Evolutionary conservation across 2,329 filamentous ascomycete genomes (phyloP), one percentile per base, ranked within the genome.

Genomic region (Zymoseptoria brevis): DNA sequence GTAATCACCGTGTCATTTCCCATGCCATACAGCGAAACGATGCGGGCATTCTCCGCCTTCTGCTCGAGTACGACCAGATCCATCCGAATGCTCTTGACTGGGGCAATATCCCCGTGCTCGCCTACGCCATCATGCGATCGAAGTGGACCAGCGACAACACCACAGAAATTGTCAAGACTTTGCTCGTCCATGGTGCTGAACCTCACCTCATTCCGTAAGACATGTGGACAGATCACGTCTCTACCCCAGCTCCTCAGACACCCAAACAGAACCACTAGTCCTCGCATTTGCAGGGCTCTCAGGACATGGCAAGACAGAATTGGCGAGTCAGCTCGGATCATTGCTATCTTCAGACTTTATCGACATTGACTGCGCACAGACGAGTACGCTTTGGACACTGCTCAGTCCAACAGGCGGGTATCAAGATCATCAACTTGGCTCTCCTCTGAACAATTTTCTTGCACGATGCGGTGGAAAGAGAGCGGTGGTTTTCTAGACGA

Each of bases 401-500:
- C 80, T 81, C 58, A 79, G 80, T 0, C 71, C 76, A 0, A 62
- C 70, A 1, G 56, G 63, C 4, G 73, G 74, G 0, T 79, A 73
- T 41, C 16, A 60, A 0, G 72, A 72, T 0, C 67, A 60, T 4
- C 69, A 75, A n/a, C 49, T 68, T 1, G 79, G 79, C 0, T 73
- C 75, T 0, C 69, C 69, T 1, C 61, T 81, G 16, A 81, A 81
- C 62, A 81, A 80, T 61, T 81, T 80, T 62, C 69, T 81, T 0
- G 72, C 72, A 0, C 57, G 61, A 1, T 71, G 77, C 22, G 63
- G 62, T 5, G 75, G 73, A 1, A 35, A 73, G 54, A 65, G 70
- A 19, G 72, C 71, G 41, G 73, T 82, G 8, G 75, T 82, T 0
- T 81, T 80, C 62, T 82, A 13, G 79, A 82, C 55, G 79, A 82